These are phyloP conservation scores for Candida suzukii DNA, from an alignment of 805 yeast genomes.

Conservation along the genomic window DNA sequence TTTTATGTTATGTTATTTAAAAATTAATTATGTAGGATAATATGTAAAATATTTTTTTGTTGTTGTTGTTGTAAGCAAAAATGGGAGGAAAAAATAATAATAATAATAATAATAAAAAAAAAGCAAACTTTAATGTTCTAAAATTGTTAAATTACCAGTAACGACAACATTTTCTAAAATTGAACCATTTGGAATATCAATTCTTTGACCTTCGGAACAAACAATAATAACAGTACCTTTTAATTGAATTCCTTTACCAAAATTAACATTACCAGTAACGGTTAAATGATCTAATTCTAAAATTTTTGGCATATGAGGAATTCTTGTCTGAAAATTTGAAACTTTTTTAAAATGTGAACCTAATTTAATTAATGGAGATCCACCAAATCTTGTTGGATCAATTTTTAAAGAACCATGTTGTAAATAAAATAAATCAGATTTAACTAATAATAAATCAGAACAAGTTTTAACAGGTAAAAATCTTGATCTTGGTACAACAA, in stretches of 20 bases:
- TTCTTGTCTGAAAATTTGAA: constrained; percentile 79
- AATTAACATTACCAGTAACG: constrained; percentile 89
- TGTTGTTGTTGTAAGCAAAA: too few species aligned
- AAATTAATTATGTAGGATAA: not conserved
- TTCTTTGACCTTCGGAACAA: constrained; percentile 93
- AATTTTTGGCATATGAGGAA: constrained; percentile 93
- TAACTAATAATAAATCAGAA: constrained; percentile 88
- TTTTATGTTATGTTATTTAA: not conserved
- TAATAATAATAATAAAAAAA: not conserved
- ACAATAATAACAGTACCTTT: constrained; percentile 98
- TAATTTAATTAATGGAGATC: constrained; percentile 89
- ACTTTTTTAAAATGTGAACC: constrained; percentile 98
- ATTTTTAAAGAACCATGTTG: constrained; percentile 86
- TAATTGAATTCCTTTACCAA: constrained; percentile 85
- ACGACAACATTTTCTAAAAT: constrained; percentile 93
- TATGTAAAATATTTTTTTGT: too few species aligned
- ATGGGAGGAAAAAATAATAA: not conserved
- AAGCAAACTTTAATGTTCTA: constrained; percentile 89
- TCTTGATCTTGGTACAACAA: constrained; percentile 96
- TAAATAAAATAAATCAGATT: constrained; percentile 86
- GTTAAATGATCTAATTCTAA: constrained; percentile 96
- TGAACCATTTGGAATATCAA: constrained; percentile 96
- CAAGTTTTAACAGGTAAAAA: constrained; percentile 98
- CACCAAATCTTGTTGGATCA: constrained; percentile 82
- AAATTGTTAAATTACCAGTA: constrained; percentile 91